Evolutionary conservation across 2,329 filamentous ascomycete genomes (phyloP).

Genomic region (Fusarium odoratissimum): DNA sequence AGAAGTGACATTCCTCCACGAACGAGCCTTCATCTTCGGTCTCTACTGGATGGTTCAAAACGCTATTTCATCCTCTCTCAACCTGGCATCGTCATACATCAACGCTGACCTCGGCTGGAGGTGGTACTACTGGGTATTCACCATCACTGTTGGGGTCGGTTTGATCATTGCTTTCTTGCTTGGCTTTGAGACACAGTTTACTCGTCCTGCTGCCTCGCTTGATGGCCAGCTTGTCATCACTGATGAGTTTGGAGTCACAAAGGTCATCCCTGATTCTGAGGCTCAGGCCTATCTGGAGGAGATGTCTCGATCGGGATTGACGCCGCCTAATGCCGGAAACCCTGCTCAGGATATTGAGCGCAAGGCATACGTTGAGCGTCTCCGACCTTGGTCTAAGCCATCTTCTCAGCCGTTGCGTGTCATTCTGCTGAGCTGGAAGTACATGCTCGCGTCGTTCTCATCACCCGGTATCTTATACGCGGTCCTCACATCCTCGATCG

Average conservation of each 20-base stretch:
- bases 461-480: constrained; percentile 16
- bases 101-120: constrained; percentile 16
- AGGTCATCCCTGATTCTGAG: constrained; percentile 10
- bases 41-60: constrained; percentile 24
- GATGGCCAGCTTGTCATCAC: constrained; percentile 18
- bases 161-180: constrained; percentile 2
- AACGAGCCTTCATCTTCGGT: constrained; percentile 10
- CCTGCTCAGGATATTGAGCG: not conserved
- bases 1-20: constrained; percentile 9
- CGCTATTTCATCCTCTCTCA: not conserved
- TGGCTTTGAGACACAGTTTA: constrained; percentile 14
- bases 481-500: constrained; percentile 7
- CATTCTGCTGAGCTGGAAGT: constrained; percentile 14
- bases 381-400: constrained; percentile 14
- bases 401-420: not conserved
- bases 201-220: constrained; percentile 11
- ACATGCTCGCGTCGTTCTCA: not conserved
- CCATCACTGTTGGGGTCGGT: constrained; percentile 8
- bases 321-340: not conserved
- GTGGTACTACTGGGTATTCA: constrained; percentile 21
- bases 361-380: constrained; percentile 4
- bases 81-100: constrained; percentile 14
- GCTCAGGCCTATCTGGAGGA: constrained; percentile 13
- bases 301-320: not conserved
- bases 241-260: constrained; percentile 13